Evolutionary conservation across 176 grass and related monocot genomes (phyloP), one percentile per base, ranked within the genome.

Genomic region (Olyra latifolia): DNA sequence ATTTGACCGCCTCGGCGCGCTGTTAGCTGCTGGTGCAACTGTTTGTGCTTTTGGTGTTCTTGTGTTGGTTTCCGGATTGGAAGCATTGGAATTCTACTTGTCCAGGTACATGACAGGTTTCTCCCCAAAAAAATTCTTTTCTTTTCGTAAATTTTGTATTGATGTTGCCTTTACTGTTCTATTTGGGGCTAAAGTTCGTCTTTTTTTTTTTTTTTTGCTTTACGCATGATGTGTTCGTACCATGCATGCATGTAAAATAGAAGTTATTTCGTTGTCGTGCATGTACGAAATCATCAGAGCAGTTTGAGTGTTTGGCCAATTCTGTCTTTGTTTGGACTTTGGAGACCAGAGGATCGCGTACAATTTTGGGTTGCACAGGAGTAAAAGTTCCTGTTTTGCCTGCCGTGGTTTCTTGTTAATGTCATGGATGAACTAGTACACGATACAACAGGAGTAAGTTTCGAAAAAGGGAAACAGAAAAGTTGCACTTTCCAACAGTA

Each of bases 151-250:
- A n/a, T 83, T 72, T 71, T 46, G 30, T 50, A 28, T 19, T 19
- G 47, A 11, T 66, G 8, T 23, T 29, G 11, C 41, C 56, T 87
- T 79, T 67, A 27, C 43, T 69, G 19, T 38, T 61, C 19, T 35
- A 35, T 17, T 57, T 10, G 3, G 24, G 43, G 43, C 32, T 61
- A 22, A 80, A 29, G 62, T 15, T 68, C 40, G 29, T 62, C 49
- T 43, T 23, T 89, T 69, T 59, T 43, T 23, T 89, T 69, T 84
- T 89, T 62, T 84, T 70, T 89, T 83, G 35, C 62, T 89, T 80
- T 80, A 73, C 56, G 15, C 13, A 22, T n/a, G 40, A 50, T 41
- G 43, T 67, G 1, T 48, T 54, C 2, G 13, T 43, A 55, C 12
- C 79, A 54, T 88, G 76, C 53, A 62, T 75, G 53, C 45, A 68